These are phyloP conservation scores for Niveomyces coronatus DNA, from an alignment of 2,329 filamentous ascomycete genomes.

Conservation along the genomic window DNA sequence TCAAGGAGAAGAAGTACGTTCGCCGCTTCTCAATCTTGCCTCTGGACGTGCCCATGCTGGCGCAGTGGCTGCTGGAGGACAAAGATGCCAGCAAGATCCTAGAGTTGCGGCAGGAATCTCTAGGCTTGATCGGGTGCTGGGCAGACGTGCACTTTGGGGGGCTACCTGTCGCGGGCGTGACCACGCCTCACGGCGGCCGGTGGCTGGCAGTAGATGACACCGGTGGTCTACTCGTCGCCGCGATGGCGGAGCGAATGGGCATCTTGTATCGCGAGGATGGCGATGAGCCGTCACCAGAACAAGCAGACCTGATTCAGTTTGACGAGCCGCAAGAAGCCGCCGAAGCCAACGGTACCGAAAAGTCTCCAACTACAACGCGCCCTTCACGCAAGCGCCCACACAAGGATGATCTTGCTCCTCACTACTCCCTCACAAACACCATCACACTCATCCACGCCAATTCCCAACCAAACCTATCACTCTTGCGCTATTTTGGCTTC, in stretches of 20 bases:
- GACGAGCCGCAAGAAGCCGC: background rate
- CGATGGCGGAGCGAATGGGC: conserved; percentile 82
- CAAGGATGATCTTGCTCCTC: conserved; percentile 46
- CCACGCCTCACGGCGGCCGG: conserved; percentile 31
- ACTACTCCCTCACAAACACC: conserved; percentile 62
- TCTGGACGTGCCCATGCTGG: conserved; percentile 66
- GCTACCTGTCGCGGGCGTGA: conserved; percentile 16
- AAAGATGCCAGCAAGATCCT: conserved; percentile 72
- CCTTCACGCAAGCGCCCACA: conserved; percentile 18
- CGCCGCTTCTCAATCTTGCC: conserved; percentile 78
- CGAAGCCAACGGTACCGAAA: conserved; percentile 10
- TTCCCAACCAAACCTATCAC: conserved; percentile 75
- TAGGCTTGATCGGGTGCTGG: conserved; percentile 78
- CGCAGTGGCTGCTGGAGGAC: conserved; percentile 68
- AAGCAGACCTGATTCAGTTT: background rate
- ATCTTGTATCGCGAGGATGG: conserved; percentile 49
- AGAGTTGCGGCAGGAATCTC: conserved; percentile 75
- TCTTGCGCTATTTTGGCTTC: conserved; percentile 84
- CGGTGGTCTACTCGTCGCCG: conserved; percentile 69
- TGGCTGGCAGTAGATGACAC: conserved; percentile 86
- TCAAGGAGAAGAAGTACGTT: conserved; percentile 91
- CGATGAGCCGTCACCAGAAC: conserved; percentile 10
- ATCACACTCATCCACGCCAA: conserved; percentile 74
- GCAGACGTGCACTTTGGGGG: conserved; percentile 67
- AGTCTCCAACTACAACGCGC: background rate